Evolutionary conservation across 306 rosid species (phyloP), one percentile per base, ranked within the genome.

Genomic region (Castanea sativa): DNA sequence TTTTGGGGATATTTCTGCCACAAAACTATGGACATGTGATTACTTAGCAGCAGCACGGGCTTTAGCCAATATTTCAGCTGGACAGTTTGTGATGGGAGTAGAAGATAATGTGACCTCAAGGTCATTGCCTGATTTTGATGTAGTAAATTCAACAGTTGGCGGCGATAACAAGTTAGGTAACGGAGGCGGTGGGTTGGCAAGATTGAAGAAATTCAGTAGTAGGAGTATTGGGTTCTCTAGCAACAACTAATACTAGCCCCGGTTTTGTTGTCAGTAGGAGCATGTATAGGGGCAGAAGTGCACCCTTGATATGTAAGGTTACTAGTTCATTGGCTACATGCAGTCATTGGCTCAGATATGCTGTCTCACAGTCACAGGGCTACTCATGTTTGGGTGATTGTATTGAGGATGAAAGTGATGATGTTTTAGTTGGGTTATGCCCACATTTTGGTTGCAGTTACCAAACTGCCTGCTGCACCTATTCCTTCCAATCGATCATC

Each of bases 321-420:
- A 90, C 98, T 2, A 95, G 94, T 87, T 96, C 99, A 69, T 79
- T 96, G 87, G 98, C 99, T 20, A 94, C 99, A 13, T 19, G 96
- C 99, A 13, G 99, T 93, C n/a, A 83, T 96, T 96, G 98, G 99
- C 99, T 80, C 99, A 96, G 88, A 90, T 32, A 32, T 96, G 98
- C 88, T 96, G 73, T 96, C 99, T 11, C 99, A 95, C 77, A 85
- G 98, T 11, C 99, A 95, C 77, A 84, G 98, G 73, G 99, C 94
- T 64, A 90, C 96, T 77, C 99, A 91, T 77, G 94, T 95, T 16
- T 95, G 99, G 98, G 98, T 93, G 75, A 88, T 92, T 0, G 93
- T 38, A 38, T 38, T 38, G 43, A 93, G 78, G 92, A 91, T 64
- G 94, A 90, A 27, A 82, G 78, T 29, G 98, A 95, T 0, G 97